Evolutionary conservation across 1,284 basidiomycete species (phyloP).

Genomic region (Trichosporon sp.): DNA sequence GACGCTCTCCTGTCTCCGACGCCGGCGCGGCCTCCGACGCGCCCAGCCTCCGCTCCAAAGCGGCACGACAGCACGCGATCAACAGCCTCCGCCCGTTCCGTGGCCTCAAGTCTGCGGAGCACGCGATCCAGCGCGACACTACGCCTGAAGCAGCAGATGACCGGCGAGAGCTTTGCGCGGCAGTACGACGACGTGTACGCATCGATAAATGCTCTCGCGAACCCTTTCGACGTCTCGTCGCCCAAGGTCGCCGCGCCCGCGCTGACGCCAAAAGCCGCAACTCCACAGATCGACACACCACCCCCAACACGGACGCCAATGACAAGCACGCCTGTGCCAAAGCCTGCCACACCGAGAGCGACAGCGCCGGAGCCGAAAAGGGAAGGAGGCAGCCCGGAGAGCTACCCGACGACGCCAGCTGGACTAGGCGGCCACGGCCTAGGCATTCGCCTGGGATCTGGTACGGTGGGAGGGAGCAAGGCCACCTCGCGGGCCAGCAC

Average conservation of each 20-base stretch:
- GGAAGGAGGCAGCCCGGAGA: neutral
- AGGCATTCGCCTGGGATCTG: neutral
- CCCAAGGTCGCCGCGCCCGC: neutral
- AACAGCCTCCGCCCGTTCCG: neutral
- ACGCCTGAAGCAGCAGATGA: conserved; percentile 9
- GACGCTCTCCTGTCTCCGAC: conserved; percentile 20
- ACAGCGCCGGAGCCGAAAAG: neutral
- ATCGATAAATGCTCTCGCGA: conserved; percentile 38
- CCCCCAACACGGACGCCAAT: neutral
- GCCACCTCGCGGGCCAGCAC: neutral
- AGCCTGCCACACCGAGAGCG: neutral
- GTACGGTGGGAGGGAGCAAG: neutral
- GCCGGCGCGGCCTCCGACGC: neutral
- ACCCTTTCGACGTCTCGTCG: conserved; percentile 1
- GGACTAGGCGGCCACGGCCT: neutral
- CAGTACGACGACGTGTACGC: conserved; percentile 40
- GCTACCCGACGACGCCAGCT: neutral
- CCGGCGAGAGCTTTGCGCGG: conserved; percentile 10
- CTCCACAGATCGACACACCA: neutral
- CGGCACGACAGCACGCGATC: neutral
- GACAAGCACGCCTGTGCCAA: neutral
- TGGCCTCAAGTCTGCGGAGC: neutral
- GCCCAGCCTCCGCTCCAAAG: neutral
- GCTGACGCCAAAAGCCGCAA: neutral
- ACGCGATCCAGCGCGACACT: neutral